Conservation (phyloP, 1,139 yeast genomes). For the Arxiozyma telluris region DNA sequence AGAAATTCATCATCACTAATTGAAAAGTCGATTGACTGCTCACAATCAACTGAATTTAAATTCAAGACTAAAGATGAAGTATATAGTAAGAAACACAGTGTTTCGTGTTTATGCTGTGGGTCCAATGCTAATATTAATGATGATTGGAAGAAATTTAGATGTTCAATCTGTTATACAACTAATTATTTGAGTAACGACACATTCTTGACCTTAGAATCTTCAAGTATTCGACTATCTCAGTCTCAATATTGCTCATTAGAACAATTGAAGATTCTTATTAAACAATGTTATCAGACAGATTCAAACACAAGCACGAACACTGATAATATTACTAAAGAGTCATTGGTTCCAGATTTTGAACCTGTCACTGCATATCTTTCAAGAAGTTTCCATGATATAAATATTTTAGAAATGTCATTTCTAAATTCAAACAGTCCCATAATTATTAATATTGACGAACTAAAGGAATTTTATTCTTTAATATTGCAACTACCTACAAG, state of each 20-base stretch:
- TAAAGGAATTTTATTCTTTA: constrained; percentile 37
- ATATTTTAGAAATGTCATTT: constrained; percentile 45
- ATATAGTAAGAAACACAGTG: background rate
- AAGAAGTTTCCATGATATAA: constrained; percentile 36
- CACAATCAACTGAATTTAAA: background rate
- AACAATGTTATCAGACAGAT: constrained; percentile 16
- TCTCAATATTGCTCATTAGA: constrained; percentile 2
- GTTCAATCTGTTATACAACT: constrained; percentile 48
- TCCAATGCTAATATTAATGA: constrained; percentile 44
- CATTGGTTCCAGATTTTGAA: constrained; percentile 32
- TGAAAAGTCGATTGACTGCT: no score
- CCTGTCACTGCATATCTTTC: constrained; percentile 42
- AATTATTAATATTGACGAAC: constrained; percentile 37
- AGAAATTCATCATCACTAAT: background rate
- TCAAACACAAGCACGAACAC: constrained; percentile 15
- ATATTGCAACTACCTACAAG: constrained; percentile 47
- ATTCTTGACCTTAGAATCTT: background rate
- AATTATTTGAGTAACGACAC: constrained; percentile 4
- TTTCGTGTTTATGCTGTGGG: constrained; percentile 46
- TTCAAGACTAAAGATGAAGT: background rate
- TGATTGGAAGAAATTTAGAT: constrained; percentile 41
- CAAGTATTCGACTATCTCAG: background rate
- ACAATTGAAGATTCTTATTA: constrained; percentile 4
- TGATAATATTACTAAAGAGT: no score
- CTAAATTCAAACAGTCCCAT: constrained; percentile 23